These are phyloP conservation scores for Micractinium conductrix DNA, from an alignment of 139 green algal genomes.

Conservation along the genomic window DNA sequence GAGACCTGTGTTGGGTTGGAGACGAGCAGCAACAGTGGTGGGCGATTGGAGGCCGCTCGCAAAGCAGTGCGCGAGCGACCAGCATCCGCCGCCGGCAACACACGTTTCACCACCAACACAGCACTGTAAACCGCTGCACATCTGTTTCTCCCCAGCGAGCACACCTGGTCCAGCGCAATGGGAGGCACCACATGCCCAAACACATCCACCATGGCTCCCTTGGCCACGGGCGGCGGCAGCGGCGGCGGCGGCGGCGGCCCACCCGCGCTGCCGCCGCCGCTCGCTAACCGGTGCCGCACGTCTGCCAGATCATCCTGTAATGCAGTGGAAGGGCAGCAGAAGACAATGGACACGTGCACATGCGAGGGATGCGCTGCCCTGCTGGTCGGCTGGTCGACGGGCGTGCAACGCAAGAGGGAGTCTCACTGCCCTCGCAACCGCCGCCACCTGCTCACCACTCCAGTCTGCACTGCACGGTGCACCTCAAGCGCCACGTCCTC, in stretches of 20 bases:
- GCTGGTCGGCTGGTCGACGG: too few relatives aligned
- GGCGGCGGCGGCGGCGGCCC: conserved; percentile 1
- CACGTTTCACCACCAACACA: too few relatives aligned
- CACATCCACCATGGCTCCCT: conserved; percentile 61
- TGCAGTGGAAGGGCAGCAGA: too few relatives aligned
- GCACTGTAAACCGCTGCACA: too few relatives aligned
- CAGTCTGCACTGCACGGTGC: conserved; percentile 57
- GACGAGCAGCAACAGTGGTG: too few relatives aligned
- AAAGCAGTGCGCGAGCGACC: too few relatives aligned
- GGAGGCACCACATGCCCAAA: conserved; percentile 81
- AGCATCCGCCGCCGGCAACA: too few relatives aligned
- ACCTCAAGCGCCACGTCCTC: conserved; percentile 69
- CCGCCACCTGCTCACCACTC: background rate
- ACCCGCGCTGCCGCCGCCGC: too few relatives aligned
- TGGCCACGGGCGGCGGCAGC: conserved; percentile 37
- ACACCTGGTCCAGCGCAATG: conserved; percentile 76
- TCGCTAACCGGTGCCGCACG: background rate
- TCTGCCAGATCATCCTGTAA: conserved; percentile 45
- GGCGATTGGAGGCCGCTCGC: too few relatives aligned
- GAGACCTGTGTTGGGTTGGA: conserved; percentile 71
- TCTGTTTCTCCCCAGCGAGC: too few relatives aligned
- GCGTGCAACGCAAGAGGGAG: background rate
- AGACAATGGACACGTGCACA: too few relatives aligned
- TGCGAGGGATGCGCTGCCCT: too few relatives aligned
- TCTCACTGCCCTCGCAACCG: background rate